Base-by-base conservation (phyloP, 1,284 basidiomycete genomes). In the Apiotrichum gamsii region DNA sequence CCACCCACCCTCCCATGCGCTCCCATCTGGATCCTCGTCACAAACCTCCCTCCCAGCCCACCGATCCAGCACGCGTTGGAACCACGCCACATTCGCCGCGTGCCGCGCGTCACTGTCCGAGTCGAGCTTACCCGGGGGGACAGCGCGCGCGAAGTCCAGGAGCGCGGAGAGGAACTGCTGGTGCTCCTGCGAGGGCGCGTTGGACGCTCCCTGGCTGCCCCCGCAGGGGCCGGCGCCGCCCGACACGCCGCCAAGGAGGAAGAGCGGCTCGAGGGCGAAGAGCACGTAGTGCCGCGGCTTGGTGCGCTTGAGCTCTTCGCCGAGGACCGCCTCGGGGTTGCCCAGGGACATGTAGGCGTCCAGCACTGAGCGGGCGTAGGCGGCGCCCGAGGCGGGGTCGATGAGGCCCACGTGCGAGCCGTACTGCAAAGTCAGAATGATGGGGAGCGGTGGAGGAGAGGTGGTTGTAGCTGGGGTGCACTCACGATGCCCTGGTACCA, bases 401-500 rank as follows among this genome's bases (percentile, higher is more conserved):
- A 54, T 34, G 34, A 40, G 51, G 19, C 48, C 39, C 6, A 61
- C 49, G 52, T 64, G 63, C 1, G 59, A 50, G 9, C 58, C 57
- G 34, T 56, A 25, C 61, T 61, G 44, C 1, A 5, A 9, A 9
- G 11, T 21, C 19, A 2, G 8, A 37, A 38, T 29, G n/a, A n/a
- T n/a, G n/a, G n/a, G n/a, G n/a, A n/a, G n/a, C n/a, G n/a, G n/a
- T n/a, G n/a, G n/a, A 21, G 9, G 18, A 25, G 21, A 38, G 16
- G 37, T 32, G 25, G n/a, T 13, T 23, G 18, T 9, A 30, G 5
- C n/a, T n/a, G n/a, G n/a, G 11, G 15, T 13, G 18, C 15, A 54
- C 62, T 45, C 43, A 64, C 65, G 8, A 62, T 42, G 1, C 59
- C 64, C 29, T 64, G 47, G 48, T 62, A 64, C 65, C 64, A 65